Evolutionary conservation across 2,329 filamentous ascomycete genomes (phyloP).

Genomic region (Aciculosporium take): DNA sequence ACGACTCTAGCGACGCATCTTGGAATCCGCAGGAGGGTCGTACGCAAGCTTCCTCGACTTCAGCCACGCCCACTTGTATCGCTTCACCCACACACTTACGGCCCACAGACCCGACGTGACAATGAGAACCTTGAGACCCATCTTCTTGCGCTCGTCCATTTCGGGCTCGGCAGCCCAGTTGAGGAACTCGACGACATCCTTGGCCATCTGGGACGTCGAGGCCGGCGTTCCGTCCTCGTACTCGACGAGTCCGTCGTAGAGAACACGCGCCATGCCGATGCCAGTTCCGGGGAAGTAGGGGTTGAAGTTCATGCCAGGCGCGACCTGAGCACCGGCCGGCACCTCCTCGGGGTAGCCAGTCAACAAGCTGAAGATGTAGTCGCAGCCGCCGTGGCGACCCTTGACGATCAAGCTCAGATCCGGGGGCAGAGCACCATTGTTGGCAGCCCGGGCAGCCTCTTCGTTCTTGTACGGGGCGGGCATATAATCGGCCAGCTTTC

Average conservation of each 20-base stretch:
- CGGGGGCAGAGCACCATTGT: slow-evolving; percentile 93
- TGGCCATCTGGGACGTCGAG: slow-evolving; percentile 96
- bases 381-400: slow-evolving; percentile 89
- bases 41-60: slow-evolving; percentile 93
- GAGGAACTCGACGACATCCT: slow-evolving; percentile 96
- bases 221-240: slow-evolving; percentile 95
- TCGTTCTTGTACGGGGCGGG: slow-evolving; percentile 96
- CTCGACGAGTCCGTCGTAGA: slow-evolving; percentile 94
- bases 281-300: slow-evolving; percentile 98
- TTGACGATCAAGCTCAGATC: slow-evolving; percentile 98
- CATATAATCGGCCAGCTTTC: slow-evolving; percentile 97
- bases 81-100: slow-evolving; percentile 92
- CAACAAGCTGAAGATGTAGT: slow-evolving; percentile 96
- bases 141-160: slow-evolving; percentile 99
- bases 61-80: slow-evolving; percentile 96
- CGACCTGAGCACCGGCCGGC: slow-evolving; percentile 74
- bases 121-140: slow-evolving; percentile 92
- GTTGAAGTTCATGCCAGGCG: slow-evolving; percentile 96
- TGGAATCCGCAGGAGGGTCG: slow-evolving; percentile 52
- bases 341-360: slow-evolving; percentile 96
- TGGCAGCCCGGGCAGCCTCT: slow-evolving; percentile 91
- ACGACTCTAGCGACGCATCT: slow-evolving; percentile 32
- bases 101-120: slow-evolving; percentile 68
- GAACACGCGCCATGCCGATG: slow-evolving; percentile 96
- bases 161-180: slow-evolving; percentile 99